Base-by-base conservation (phyloP, 2,329 filamentous ascomycete genomes). In the Cladobotryum protrusum region DNA sequence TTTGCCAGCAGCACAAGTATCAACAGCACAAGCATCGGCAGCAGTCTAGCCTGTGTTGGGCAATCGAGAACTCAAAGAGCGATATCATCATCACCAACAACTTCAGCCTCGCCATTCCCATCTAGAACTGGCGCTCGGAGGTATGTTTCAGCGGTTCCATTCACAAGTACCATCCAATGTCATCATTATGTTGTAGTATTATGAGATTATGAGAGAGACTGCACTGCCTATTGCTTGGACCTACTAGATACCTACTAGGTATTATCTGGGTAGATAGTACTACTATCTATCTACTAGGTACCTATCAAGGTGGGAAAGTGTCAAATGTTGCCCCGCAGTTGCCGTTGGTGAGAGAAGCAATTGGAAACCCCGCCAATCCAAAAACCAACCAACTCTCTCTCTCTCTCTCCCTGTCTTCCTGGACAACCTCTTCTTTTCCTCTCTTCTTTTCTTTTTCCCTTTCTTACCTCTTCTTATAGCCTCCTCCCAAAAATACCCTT, bases 401-500 rank as follows among this genome's bases (percentile, higher is more conserved):
- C 39, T 19, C 41, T 14, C 18, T 24, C 13, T 42, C 40, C 11
- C 4, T 5, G 8, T 33, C 42, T 44, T 24, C n/a, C 13, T 44
- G n/a, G n/a, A n/a, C 18, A 12, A 36, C 11, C 15, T 14, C 43
- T 45, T 33, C 20, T 20, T 20, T 11, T 20, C 5, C 32, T n/a
- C 8, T 12, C 29, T 45, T 33, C 15, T 19, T 35, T 29, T 18
- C 43, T 36, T 35, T 15, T 15, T 45, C 43, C 14, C 36, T 20
- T 32, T 15, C 43, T 37, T 20, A 18, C 17, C 43, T 19, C 35
- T 18, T 24, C 33, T 42, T 45, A 42, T 36, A 64, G 61, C 54
- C 62, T 42, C 55, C 53, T 62, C 32, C 55, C 58, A 17, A 54
- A 55, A 49, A 61, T 58, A 35, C 55, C 61, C 47, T 56, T 55